Percentiles rank a stretch among this genome's conserved stretches.
Conservation (phyloP, 257 asterid species). For the Mentha longifolia region DNA sequence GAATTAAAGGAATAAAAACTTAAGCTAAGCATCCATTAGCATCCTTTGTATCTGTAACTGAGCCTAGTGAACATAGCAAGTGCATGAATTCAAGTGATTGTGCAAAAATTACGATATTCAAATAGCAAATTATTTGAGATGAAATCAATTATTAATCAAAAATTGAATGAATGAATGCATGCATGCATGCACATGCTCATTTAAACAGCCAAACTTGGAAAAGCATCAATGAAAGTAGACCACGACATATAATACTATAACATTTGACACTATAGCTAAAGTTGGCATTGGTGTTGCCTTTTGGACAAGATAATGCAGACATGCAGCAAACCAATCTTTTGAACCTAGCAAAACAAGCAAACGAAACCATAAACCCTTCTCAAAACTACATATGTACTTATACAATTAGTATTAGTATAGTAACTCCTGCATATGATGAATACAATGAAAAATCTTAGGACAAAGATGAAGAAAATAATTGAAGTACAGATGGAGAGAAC, state of each 20-base stretch:
- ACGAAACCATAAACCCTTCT: background rate
- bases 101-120: background rate
- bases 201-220: background rate
- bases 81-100: background rate
- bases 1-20: background rate
- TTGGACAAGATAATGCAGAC: background rate
- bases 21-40: background rate
- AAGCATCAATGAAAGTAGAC: background rate
- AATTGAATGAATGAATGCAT: background rate
- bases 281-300: background rate
- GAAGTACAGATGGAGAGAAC: slow-evolving; percentile 13
- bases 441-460: background rate
- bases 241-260: background rate
- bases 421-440: slow-evolving; percentile 12
- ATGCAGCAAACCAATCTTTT: background rate
- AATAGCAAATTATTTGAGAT: background rate
- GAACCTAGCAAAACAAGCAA: background rate
- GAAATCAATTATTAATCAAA: background rate
- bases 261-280: background rate
- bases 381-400: slow-evolving; percentile 4
- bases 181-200: background rate
- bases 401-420: slow-evolving; percentile 4
- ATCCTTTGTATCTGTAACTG: background rate
- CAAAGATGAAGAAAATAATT: background rate
- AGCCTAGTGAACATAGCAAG: background rate